phyloP scores from a whole-genome alignment of 805 yeast genomes.

The Nakazawaea sp. region DNA sequence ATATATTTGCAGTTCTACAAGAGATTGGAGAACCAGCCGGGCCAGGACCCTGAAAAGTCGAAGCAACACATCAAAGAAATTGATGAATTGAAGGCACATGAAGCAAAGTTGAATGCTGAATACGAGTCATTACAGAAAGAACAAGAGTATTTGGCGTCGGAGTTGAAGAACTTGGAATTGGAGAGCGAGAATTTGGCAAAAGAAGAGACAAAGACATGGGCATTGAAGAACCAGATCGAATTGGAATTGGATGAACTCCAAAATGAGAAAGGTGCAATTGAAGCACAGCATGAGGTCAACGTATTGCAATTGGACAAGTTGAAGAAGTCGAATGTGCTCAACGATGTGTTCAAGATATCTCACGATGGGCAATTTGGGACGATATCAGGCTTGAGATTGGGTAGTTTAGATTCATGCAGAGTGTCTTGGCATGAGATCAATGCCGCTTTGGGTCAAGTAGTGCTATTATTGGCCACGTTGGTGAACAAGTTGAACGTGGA shows the following conservation, averaged over 20 bases:
- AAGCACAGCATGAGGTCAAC: constrained; percentile 56
- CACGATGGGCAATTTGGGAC: constrained; percentile 82
- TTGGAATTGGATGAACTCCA: constrained; percentile 42
- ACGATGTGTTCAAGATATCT: constrained; percentile 76
- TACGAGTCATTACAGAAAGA: constrained; percentile 36
- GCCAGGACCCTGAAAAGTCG: constrained; percentile 35
- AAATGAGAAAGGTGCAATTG: constrained; percentile 54
- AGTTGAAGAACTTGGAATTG: constrained; percentile 36
- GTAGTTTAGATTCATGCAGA: constrained; percentile 47
- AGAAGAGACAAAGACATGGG: constrained; percentile 40
- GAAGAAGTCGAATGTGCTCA: constrained; percentile 73
- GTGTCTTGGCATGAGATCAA: constrained; percentile 90
- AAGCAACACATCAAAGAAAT: constrained; percentile 39
- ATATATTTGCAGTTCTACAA: constrained; percentile 67
- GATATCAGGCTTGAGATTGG: constrained; percentile 81
- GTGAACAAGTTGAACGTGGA: constrained; percentile 47
- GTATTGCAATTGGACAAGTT: constrained; percentile 62
- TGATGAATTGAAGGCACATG: constrained; percentile 34
- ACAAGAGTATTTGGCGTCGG: constrained; percentile 37
- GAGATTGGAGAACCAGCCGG: constrained; percentile 53
- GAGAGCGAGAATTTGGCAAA: constrained; percentile 28
- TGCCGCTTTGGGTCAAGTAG: constrained; percentile 84
- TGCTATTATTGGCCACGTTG: constrained; percentile 62
- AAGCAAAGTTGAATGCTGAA: constrained; percentile 25
- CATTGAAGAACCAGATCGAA: constrained; percentile 48